Evolutionary conservation across 83 land plant genomes (phyloP), one percentile per base, ranked within the genome.

Genomic region (Thuja plicata): DNA sequence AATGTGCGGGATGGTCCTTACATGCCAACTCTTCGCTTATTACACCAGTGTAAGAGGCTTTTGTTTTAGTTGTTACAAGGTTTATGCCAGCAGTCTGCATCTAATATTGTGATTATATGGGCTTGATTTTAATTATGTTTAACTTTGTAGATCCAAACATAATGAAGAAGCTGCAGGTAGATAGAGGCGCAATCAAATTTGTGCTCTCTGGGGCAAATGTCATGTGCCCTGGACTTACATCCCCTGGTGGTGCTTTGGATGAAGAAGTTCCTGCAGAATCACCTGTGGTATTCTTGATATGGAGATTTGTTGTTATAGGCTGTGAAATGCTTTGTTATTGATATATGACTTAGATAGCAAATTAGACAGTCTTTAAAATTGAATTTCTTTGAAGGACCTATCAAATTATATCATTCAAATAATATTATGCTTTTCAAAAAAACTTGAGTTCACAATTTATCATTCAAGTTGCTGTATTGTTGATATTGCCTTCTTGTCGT

Each of bases 191-290:
- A 10, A 98, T 98, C 86, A 98, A 95, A 87, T 98, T 97, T 93
- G 99, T 98, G 17, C 97, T 98, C 87, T 89, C 99, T 88, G 99
- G 99, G 54, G 99, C 99, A 87, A 98, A 98, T 80, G 96, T 98
- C 89, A 98, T 98, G 99, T 98, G 99, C 89, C 99, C 99, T 85
- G 99, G 99, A 38, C 95, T 98, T 82, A 98, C 99, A 83, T 98
- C 99, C 35, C 96, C 99, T 84, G 99, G 99, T 87, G 99, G 99
- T 89, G 95, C 89, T 45, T 90, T 98, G 88, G 98, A 98, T 87
- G 97, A 94, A n/a, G 95, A 94, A 60, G 98, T 98, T 1, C 90
- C 78, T 17, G 97, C 93, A 66, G 99, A 98, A 89, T 92, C 94
- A 34, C 99, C 99, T 82, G 99, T 98, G 95, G 99, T 98, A 95